Conservation (phyloP, 768 basidiomycete species). For the Mycena leptocephala region DNA sequence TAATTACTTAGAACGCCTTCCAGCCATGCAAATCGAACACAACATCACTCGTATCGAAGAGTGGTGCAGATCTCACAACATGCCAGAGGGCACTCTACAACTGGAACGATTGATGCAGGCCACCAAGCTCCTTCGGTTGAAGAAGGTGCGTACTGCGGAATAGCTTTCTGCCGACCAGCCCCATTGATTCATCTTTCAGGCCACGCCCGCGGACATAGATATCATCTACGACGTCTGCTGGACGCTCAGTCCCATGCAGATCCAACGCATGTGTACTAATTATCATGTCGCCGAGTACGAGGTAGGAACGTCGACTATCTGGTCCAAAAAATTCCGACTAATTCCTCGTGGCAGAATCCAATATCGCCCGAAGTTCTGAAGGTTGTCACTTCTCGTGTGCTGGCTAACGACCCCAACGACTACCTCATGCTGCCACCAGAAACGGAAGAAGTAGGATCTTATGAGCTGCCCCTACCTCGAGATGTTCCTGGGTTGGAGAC, state of each 20-base stretch:
- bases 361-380: constrained; percentile 98
- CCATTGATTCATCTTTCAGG: constrained; percentile 60
- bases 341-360: constrained; percentile 75
- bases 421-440: constrained; percentile 96
- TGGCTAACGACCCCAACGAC: constrained; percentile 97
- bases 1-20: neutral
- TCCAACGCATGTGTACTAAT: constrained; percentile 99
- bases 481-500: constrained; percentile 98
- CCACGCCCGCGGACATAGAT: constrained; percentile 95
- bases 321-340: neutral
- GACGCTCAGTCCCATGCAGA: constrained; percentile 99
- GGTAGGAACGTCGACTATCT: constrained; percentile 60
- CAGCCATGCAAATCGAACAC: constrained; percentile 99
- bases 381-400: constrained; percentile 95
- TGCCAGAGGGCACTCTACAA: constrained; percentile 98
- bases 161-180: neutral
- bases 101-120: constrained; percentile 99
- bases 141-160: constrained; percentile 78
- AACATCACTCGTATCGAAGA: constrained; percentile 98
- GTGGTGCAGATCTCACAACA: constrained; percentile 99
- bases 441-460: constrained; percentile 96
- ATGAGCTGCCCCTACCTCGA: constrained; percentile 93
- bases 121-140: constrained; percentile 96
- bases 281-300: constrained; percentile 99
- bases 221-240: constrained; percentile 99